Evolutionary conservation across 352 stramenopile species (phyloP).

Genomic region (Globisporangium nagaii): DNA sequence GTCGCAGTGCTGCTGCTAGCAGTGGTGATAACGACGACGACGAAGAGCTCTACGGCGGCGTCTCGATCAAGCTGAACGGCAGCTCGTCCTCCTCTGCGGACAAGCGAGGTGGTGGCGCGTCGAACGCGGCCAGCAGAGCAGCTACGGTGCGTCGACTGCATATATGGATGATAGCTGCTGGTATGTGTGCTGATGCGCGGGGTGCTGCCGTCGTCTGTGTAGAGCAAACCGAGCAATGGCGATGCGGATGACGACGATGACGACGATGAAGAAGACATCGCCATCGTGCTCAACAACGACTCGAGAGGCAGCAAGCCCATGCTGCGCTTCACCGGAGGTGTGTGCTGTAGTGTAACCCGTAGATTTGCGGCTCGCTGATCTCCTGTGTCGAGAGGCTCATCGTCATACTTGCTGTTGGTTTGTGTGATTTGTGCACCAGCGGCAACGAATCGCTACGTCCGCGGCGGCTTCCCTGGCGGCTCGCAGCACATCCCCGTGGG

Average conservation of each 20-base stretch:
- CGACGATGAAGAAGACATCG: constrained; percentile 81
- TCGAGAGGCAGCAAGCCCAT: constrained; percentile 60
- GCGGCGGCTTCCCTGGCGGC: constrained; percentile 38
- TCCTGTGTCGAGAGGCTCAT: no score
- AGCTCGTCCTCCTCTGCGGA: constrained; percentile 15
- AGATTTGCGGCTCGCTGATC: no score
- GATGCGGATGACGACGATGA: constrained; percentile 72
- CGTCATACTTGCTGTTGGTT: neutral
- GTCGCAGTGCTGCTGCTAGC: neutral
- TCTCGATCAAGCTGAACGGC: constrained; percentile 70
- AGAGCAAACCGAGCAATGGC: neutral
- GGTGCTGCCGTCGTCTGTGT: neutral
- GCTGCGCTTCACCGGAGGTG: constrained; percentile 67
- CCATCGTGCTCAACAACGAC: constrained; percentile 72
- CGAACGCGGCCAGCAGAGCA: neutral
- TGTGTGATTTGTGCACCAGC: neutral
- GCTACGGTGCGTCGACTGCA: neutral
- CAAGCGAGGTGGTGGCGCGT: constrained; percentile 8
- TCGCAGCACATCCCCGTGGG: constrained; percentile 29
- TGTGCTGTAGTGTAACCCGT: neutral
- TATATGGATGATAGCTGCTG: neutral
- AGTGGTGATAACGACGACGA: constrained; percentile 39
- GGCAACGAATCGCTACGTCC: constrained; percentile 67
- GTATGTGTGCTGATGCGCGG: neutral
- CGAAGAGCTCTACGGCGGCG: constrained; percentile 72